Evolutionary conservation across 2,329 filamentous ascomycete genomes (phyloP).

Genomic region (Paecilomyces fulvus): DNA sequence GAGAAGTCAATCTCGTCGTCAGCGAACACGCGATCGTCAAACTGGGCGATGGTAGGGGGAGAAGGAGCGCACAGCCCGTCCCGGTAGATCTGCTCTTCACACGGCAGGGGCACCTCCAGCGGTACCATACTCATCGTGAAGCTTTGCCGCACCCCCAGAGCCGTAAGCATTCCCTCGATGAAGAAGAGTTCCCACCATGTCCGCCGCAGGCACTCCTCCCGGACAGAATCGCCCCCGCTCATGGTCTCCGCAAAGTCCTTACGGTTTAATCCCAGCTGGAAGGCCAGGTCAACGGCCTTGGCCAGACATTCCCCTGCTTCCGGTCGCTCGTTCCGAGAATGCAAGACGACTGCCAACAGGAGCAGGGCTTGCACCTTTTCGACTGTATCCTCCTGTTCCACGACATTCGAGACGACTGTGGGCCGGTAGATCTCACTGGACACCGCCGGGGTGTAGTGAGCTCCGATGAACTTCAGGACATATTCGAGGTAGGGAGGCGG

Average conservation of each 20-base stretch:
- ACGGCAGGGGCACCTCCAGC: conserved; percentile 65
- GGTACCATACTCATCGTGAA: conserved; percentile 63
- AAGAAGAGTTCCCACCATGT: conserved; percentile 87
- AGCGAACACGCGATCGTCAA: conserved; percentile 68
- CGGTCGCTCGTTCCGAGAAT: conserved; percentile 64
- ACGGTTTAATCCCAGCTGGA: conserved; percentile 69
- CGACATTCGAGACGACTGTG: conserved; percentile 21
- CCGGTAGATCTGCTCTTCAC: conserved; percentile 63
- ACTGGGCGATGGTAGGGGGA: conserved; percentile 60
- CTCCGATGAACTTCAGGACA: conserved; percentile 50
- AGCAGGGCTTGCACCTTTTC: conserved; percentile 71
- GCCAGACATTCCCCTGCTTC: conserved; percentile 59
- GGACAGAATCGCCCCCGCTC: conserved; percentile 54
- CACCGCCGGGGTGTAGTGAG: conserved; percentile 43
- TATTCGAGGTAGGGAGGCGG: conserved; percentile 41
- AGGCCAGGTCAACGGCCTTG: conserved; percentile 60
- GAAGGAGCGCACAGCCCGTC: conserved; percentile 47
- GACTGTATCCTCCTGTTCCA: conserved; percentile 38
- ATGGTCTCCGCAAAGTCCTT: conserved; percentile 57
- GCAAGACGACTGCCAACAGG: conserved; percentile 66
- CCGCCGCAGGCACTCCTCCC: conserved; percentile 76
- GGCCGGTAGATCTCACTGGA: conserved; percentile 38
- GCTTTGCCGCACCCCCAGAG: conserved; percentile 41
- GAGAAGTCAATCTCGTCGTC: conserved; percentile 63
- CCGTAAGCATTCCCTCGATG: conserved; percentile 77